Evolutionary conservation across 352 stramenopile species (phyloP), one percentile per base, ranked within the genome.

Genomic region (Elongisporangium senticosum): DNA sequence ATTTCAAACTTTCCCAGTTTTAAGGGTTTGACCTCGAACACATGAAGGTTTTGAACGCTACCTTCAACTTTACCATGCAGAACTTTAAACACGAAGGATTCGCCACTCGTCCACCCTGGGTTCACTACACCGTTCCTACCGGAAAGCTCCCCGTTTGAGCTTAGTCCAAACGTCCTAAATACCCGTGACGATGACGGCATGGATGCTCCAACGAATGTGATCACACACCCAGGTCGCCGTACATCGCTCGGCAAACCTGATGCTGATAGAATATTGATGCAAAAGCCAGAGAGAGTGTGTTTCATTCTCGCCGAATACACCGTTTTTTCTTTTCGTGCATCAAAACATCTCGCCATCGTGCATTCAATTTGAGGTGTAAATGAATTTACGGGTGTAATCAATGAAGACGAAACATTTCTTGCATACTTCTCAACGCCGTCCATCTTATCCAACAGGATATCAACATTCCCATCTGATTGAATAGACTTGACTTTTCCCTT

Each of bases 401-500:
- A 55, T 7, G 63, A 57, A 2, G 62, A 21, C 15, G 65, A 39
- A 14, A 72, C 63, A 24, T 70, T 76, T 10, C 33, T 59, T 2
- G 69, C 63, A 47, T 73, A 79, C 13, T 58, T 58, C 2, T 55
- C 52, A 13, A 22, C 53, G 4, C 22, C 40, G 1, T 40, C 24
- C 11, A 58, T 8, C 10, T 55, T 21, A 2, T 69, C 63, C 0
- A 72, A n/a, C 7, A 86, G 20, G 19, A 90, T 71, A 52, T 90
- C 78, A 0, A 86, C 75, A 11, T 65, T 83, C 20, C 81, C 81
- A 48, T 90, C 75, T 19, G 51, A 56, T 10, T 74, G 74, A 4
- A 89, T 62, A 8, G 61, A 62, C 48, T 83, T 64, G 24, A 90
- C 75, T 26, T 75, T 70, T 4, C 76, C 81, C 24, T 79, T 71